phyloP scores from a whole-genome alignment of 768 basidiomycete species.

The Tephrocybe sp. region DNA sequence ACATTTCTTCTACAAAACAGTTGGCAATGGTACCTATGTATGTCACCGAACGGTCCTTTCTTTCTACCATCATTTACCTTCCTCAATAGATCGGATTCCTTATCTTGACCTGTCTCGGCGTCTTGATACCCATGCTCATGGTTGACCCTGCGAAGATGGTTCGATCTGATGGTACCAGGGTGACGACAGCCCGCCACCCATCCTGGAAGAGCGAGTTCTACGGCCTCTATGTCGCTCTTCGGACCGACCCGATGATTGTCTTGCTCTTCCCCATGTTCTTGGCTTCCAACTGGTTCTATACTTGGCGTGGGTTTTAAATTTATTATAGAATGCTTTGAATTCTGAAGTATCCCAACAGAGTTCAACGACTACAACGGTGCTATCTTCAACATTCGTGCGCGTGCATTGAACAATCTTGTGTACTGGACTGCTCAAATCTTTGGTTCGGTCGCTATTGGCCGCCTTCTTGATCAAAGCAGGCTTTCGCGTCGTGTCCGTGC shows the following conservation, averaged over 20 bases:
- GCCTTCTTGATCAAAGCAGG: slow-evolving; percentile 56
- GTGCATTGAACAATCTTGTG: slow-evolving; percentile 72
- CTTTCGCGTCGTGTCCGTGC: slow-evolving; percentile 68
- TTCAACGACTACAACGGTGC: slow-evolving; percentile 78
- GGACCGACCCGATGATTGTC: slow-evolving; percentile 67
- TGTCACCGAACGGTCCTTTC: slow-evolving; percentile 19
- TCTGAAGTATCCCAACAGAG: slow-evolving; percentile 36
- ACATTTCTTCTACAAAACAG: slow-evolving; percentile 28
- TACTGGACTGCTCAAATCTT: slow-evolving; percentile 82
- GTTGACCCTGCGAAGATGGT: slow-evolving; percentile 70
- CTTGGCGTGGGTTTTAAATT: slow-evolving; percentile 60
- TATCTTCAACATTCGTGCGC: slow-evolving; percentile 76
- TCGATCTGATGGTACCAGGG: slow-evolving; percentile 71
- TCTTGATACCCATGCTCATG: slow-evolving; percentile 65
- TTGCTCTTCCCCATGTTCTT: slow-evolving; percentile 87
- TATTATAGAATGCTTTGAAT: slow-evolving; percentile 2
- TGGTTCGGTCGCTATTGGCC: slow-evolving; percentile 68
- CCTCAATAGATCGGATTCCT: slow-evolving; percentile 69
- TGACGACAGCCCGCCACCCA: slow-evolving; percentile 59
- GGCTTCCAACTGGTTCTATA: slow-evolving; percentile 83
- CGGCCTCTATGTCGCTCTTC: slow-evolving; percentile 65
- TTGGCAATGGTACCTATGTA: slow-evolving; percentile 76
- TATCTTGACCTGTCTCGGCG: slow-evolving; percentile 66
- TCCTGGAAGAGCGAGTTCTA: slow-evolving; percentile 79
- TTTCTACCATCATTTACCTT: neutral